Base-by-base conservation (phyloP, 2,329 filamentous ascomycete genomes). In the Pseudovirgaria hyperparasitica region DNA sequence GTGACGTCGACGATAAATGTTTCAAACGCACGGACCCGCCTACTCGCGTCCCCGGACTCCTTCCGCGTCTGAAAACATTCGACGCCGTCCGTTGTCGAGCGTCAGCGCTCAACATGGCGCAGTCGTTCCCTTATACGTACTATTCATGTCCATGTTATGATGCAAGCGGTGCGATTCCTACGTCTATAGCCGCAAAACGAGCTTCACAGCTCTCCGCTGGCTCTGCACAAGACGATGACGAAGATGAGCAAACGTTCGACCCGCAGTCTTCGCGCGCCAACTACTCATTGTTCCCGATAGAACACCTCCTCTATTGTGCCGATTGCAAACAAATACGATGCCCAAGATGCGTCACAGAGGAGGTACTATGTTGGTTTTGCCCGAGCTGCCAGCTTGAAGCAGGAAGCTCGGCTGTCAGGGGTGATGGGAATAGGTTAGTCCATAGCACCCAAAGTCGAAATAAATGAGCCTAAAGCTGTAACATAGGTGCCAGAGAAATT, bases 271-370 rank as follows among this genome's bases (percentile, higher is more conserved):
- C 81, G 10, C 76, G 86, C 19, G 81, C 90, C 32, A 90, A 85
- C 52, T 96, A 84, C 63, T 86, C 84, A 39, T 65, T 98, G 17
- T 94, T 87, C 48, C 87, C 90, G 1, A 74, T 94, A 23, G 87
- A 96, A 47, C 77, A 94, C 49, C 70, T 98, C 15, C 69, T 96
- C 21, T 98, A 92, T 61, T 98, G 90, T 62, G 87, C 93, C 50
- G 90, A 96, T 52, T 98, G 90, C 54, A 84, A 92, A 50, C 80
- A 93, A 55, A 92, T 96, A 35, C 80, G 90, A 40, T 98, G 90
- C 50, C 82, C 84, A 5, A 69, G 85, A 58, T 98, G 90, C 48
- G 81, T 92, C 28, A 72, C 77, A 25, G 90, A 98, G 50, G 90
- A 98, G 58, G 85, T 93, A 29, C 76, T 92, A 25, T 90, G 82